A percentile compares a stretch with the other conserved stretches of the same genome.
phyloP scores from a whole-genome alignment of 2,329 filamentous ascomycete genomes.

The Fusarium avenaceum region DNA sequence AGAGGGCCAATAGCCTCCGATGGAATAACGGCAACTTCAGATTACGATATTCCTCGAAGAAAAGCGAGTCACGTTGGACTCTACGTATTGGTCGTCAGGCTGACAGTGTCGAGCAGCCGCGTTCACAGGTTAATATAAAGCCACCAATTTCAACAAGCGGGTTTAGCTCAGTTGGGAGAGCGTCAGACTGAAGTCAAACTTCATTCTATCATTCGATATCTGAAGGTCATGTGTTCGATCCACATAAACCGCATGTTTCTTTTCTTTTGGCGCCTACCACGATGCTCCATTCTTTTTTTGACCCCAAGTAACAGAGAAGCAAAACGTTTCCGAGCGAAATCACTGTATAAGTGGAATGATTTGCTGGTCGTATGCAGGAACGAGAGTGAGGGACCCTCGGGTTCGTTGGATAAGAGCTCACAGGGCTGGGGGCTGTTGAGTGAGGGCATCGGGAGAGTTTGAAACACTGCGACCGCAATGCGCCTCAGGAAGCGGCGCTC shows the following conservation, averaged over 20 bases:
- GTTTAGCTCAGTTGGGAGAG: constrained; percentile 52
- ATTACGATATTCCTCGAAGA: background rate
- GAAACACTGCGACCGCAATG: too few relatives aligned
- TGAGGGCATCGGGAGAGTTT: too few relatives aligned
- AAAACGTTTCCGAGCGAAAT: too few relatives aligned
- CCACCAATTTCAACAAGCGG: constrained; percentile 30
- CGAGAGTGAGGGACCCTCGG: too few relatives aligned
- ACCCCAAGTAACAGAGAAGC: too few relatives aligned
- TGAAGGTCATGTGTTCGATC: constrained; percentile 52
- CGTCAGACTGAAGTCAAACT: constrained; percentile 46
- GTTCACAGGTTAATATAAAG: background rate
- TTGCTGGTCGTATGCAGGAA: too few relatives aligned
- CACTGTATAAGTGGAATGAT: too few relatives aligned
- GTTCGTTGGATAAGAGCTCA: too few relatives aligned
- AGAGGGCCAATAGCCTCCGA: background rate
- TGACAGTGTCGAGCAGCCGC: background rate
- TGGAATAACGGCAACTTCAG: background rate
- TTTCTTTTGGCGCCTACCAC: constrained; percentile 44
- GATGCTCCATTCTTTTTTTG: background rate
- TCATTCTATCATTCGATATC: constrained; percentile 45
- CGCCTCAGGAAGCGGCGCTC: too few relatives aligned
- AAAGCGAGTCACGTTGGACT: too few relatives aligned
- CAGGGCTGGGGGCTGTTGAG: too few relatives aligned
- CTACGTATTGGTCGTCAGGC: too few relatives aligned
- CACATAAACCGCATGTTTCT: constrained; percentile 47